These are phyloP conservation scores for Debaryomyces maramus DNA, from an alignment of 805 yeast genomes.

Conservation along the genomic window DNA sequence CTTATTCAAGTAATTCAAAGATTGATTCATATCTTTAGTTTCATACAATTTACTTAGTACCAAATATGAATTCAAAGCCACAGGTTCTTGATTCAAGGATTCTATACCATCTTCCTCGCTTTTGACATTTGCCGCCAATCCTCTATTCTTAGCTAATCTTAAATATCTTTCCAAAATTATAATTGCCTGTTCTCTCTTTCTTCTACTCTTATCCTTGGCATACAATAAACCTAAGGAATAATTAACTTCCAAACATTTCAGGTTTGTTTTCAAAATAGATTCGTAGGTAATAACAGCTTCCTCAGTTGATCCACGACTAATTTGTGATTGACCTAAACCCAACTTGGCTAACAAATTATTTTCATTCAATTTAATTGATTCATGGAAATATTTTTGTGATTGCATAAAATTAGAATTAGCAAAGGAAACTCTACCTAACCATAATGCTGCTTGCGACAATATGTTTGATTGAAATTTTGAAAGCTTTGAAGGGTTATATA, in stretches of 20 bases:
- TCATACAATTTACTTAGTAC: conserved; percentile 73
- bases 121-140: conserved; percentile 27
- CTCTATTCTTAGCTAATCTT: conserved; percentile 52
- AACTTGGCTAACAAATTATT: conserved; percentile 67
- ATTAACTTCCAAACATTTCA: conserved; percentile 70
- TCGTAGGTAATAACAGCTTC: conserved; percentile 89
- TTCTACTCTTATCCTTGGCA: conserved; percentile 43
- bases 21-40: conserved; percentile 59
- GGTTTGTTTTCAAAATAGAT: conserved; percentile 60
- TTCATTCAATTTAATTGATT: conserved; percentile 65
- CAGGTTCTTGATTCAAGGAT: conserved; percentile 49
- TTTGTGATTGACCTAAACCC: conserved; percentile 85
- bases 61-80: conserved; percentile 62
- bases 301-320: conserved; percentile 67
- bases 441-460: conserved; percentile 50
- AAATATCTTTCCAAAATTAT: conserved; percentile 68
- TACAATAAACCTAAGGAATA: conserved; percentile 77
- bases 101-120: conserved; percentile 19
- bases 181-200: conserved; percentile 56
- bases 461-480: conserved; percentile 30
- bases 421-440: conserved; percentile 83
- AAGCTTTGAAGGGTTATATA: conserved; percentile 17
- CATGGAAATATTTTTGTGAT: conserved; percentile 72
- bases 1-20: conserved; percentile 61
- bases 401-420: conserved; percentile 57